Evolutionary conservation across 495 filamentous ascomycete species (phyloP).

Genomic region (Aspergillus diversus): DNA sequence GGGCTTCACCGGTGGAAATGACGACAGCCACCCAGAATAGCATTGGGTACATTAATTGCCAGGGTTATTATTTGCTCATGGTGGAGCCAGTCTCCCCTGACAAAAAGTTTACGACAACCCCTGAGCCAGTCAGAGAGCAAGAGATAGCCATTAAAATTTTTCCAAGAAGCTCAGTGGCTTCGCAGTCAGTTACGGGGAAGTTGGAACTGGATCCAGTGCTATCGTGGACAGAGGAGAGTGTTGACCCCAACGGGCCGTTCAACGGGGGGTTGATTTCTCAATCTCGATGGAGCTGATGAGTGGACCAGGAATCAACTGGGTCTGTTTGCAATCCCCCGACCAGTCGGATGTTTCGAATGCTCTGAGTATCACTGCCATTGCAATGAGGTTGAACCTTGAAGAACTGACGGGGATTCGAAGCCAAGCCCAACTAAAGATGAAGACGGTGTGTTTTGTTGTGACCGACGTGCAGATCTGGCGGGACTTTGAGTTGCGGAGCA

Average conservation of each 20-base stretch:
- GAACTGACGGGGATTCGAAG: too few species aligned
- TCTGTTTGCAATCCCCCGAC: neutral
- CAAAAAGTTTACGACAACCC: neutral
- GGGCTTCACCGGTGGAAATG: too few species aligned
- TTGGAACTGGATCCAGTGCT: conserved; percentile 5
- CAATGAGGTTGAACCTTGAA: too few species aligned
- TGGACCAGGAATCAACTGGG: neutral
- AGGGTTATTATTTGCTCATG: neutral
- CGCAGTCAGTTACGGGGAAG: neutral
- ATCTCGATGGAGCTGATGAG: neutral
- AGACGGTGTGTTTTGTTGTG: neutral
- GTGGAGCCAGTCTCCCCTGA: neutral
- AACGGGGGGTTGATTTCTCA: neutral
- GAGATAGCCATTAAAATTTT: neutral
- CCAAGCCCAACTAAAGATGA: too few species aligned
- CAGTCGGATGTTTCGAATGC: neutral
- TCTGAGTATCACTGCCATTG: too few species aligned
- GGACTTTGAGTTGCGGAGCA: conserved; percentile 10
- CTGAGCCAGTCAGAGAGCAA: neutral
- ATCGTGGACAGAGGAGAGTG: conserved; percentile 1
- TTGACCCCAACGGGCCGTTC: conserved; percentile 13
- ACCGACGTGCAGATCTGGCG: conserved; percentile 19
- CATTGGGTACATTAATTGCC: neutral
- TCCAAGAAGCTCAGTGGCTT: neutral
- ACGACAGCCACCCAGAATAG: neutral